Conservation (phyloP, 768 basidiomycete genomes). For the Amanita jacksonii region DNA sequence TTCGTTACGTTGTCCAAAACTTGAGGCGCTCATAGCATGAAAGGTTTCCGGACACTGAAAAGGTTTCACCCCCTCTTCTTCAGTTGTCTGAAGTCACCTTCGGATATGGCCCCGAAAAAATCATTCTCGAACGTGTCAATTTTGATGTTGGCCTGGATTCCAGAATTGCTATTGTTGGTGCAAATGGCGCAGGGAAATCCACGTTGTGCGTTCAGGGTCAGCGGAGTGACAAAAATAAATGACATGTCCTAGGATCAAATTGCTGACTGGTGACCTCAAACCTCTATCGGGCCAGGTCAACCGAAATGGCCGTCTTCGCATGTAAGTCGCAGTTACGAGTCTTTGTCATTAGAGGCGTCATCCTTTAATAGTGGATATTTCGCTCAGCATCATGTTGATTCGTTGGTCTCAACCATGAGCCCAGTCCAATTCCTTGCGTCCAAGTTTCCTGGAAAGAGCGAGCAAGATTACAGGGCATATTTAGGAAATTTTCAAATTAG, state of each 20-base stretch:
- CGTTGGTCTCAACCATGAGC: constrained; percentile 73
- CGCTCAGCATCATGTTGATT: constrained; percentile 94
- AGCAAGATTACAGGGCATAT: constrained; percentile 94
- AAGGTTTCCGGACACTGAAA: constrained; percentile 93
- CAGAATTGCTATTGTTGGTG: constrained; percentile 89
- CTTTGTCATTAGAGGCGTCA: not conserved
- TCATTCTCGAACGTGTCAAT: constrained; percentile 70
- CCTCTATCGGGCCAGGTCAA: constrained; percentile 73
- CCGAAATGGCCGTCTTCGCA: constrained; percentile 83
- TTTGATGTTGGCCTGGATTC: constrained; percentile 94
- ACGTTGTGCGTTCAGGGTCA: constrained; percentile 52
- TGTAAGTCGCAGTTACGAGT: constrained; percentile 39
- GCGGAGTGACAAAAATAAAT: not conserved
- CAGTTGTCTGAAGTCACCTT: constrained; percentile 90
- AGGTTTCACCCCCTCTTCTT: constrained; percentile 91
- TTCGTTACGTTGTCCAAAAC: not conserved
- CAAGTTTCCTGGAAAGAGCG: constrained; percentile 87
- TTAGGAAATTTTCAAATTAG: constrained; percentile 97
- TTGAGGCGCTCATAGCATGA: not conserved
- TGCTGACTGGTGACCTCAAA: constrained; percentile 77
- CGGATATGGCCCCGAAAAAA: constrained; percentile 71
- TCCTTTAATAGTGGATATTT: constrained; percentile 62
- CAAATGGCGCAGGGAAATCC: constrained; percentile 95
- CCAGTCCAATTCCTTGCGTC: constrained; percentile 91
- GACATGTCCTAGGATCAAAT: constrained; percentile 61